A percentile compares a stretch with the other conserved stretches of the same genome.
Conservation (phyloP, 139 green algal species). For the Chlorella ohadii region DNA sequence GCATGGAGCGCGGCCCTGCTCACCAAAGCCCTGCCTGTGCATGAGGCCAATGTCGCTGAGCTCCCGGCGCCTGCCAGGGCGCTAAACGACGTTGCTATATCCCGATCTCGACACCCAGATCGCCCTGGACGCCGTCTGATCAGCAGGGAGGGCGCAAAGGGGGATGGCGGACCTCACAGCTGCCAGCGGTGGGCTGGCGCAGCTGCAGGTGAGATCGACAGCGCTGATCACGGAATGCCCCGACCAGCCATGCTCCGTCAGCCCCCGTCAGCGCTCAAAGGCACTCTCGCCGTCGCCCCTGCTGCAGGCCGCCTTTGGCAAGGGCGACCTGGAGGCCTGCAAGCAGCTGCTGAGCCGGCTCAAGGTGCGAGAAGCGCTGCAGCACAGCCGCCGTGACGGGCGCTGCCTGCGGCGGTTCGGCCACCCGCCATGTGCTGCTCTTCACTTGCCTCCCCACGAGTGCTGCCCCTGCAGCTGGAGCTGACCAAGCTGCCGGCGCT, state of each 20-base stretch:
- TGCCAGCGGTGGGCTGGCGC: background rate
- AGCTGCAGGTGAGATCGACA: slow-evolving; percentile 24
- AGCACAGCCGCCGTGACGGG: no score
- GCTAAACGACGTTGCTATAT: no score
- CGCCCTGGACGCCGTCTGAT: no score
- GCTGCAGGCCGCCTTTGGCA: slow-evolving; percentile 32
- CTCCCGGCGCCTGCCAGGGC: no score
- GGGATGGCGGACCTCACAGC: background rate
- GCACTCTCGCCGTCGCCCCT: background rate
- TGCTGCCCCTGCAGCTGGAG: slow-evolving; percentile 67
- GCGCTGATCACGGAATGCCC: no score
- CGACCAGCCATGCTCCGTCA: background rate
- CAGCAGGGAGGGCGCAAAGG: no score
- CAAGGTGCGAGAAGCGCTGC: slow-evolving; percentile 32
- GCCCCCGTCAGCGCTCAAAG: background rate
- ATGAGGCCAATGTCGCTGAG: no score
- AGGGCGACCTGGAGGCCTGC: slow-evolving; percentile 30
- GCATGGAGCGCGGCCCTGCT: no score
- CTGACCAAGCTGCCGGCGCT: slow-evolving; percentile 81
- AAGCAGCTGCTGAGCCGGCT: slow-evolving; percentile 34
- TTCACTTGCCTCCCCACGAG: background rate
- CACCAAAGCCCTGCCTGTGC: no score
- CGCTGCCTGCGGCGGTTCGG: background rate
- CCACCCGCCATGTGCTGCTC: background rate
- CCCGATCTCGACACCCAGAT: no score